Base-by-base conservation (phyloP, 1,284 basidiomycete species). In the Cutaneotrichosporon mucoides region DNA sequence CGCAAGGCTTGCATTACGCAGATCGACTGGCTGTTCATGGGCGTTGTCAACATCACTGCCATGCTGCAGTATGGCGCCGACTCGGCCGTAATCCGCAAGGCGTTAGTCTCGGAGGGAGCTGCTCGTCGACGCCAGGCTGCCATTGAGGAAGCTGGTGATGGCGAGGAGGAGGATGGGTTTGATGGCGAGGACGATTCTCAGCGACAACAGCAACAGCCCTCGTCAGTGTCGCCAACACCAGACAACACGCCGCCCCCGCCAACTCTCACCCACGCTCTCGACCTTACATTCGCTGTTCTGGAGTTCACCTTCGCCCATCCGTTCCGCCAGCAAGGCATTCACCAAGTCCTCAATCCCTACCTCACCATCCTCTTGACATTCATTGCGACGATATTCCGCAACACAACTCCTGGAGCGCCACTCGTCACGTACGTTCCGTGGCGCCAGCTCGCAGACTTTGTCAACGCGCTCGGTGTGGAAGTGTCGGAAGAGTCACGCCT, bases 21-120 rank as follows among this genome's bases (percentile, higher is more conserved):
- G 72, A 85, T 88, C 24, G 89, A 92, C 63, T 99, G 95, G 95
- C 88, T 91, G 67, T 92, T 95, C 87, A 94, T 98, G 89, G 93
- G 85, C 0, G 81, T 88, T 38, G 82, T 90, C 69, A 96, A 95
- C 73, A 82, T 97, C 15, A 83, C 85, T 4, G 84, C 89, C 0
- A 75, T 96, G 11, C 81, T 97, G 66, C 92, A 98, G 77, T 97
- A 94, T 68, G 93, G 94, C 35, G 82, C 86, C 15, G 82, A 86
- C 1, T 83, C 82, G 10, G 86, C 90, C 3, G 76, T 91, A 2
- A 79, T 97, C 38, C 82, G 85, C 57, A 86, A 84, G 61, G 81
- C 75, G 0, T 50, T 77, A 12, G 69, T 72, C 5, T 73, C 77
- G 59, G 76, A 79, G 57, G 68, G 76, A 9, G 67, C 65, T 2